These are phyloP conservation scores for Penicillium sp. DNA, from an alignment of 2,329 filamentous ascomycete species.

Conservation along the genomic window DNA sequence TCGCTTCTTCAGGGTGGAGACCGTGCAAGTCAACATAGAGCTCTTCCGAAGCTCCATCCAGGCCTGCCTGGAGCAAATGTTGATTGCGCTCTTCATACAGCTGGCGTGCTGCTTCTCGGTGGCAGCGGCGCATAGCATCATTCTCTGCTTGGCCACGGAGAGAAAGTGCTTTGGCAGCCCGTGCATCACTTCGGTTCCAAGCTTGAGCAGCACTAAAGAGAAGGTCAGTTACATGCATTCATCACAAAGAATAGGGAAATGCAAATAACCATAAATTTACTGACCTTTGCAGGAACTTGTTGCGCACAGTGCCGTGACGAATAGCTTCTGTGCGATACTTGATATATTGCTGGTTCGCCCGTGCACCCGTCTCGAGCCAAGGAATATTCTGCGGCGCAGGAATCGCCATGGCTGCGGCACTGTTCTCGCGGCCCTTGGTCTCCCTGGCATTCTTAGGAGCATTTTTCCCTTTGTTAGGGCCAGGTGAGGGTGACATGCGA, in stretches of 20 bases:
- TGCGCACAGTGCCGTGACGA: constrained; percentile 92
- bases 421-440: constrained; percentile 74
- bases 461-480: constrained; percentile 60
- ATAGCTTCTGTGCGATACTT: constrained; percentile 95
- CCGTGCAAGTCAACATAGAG: constrained; percentile 96
- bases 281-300: constrained; percentile 95
- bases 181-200: constrained; percentile 97
- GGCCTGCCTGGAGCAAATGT: constrained; percentile 55
- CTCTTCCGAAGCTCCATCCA: constrained; percentile 64
- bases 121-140: constrained; percentile 94
- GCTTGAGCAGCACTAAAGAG: constrained; percentile 82
- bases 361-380: constrained; percentile 92
- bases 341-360: constrained; percentile 90
- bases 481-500: constrained; percentile 90
- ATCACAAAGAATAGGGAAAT: not conserved
- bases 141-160: constrained; percentile 96
- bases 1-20: constrained; percentile 97
- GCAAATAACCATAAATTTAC: constrained; percentile 19
- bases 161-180: constrained; percentile 92
- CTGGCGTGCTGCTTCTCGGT: constrained; percentile 88
- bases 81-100: constrained; percentile 94
- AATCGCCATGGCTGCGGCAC: constrained; percentile 80
- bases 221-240: constrained; percentile 6
- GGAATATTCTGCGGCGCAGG: constrained; percentile 88
- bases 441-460: constrained; percentile 66